phyloP scores from a whole-genome alignment of 2,329 filamentous ascomycete genomes.

The Fusarium sp. region DNA sequence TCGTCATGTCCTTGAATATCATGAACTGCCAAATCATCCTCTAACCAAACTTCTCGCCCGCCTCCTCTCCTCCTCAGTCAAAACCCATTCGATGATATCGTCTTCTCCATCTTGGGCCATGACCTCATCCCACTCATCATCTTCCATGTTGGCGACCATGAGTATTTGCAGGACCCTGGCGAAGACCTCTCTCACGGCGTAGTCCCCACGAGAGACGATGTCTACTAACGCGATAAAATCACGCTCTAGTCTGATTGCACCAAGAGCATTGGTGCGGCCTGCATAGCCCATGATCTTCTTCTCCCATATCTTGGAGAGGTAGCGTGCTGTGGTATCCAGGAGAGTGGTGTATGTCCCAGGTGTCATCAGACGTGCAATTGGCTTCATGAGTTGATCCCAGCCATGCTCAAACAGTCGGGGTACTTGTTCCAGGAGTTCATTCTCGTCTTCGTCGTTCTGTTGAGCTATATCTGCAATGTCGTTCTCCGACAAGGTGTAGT shows the following conservation, averaged over 20 bases:
- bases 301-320: slow-evolving; percentile 84
- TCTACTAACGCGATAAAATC: slow-evolving; percentile 83
- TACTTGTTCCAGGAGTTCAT: slow-evolving; percentile 73
- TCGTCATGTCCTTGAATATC: slow-evolving; percentile 15
- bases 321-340: slow-evolving; percentile 77
- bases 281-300: slow-evolving; percentile 87
- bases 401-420: slow-evolving; percentile 82
- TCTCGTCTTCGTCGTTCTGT: slow-evolving; percentile 66
- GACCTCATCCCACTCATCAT: slow-evolving; percentile 92
- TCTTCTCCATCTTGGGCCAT: slow-evolving; percentile 59
- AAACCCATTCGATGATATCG: slow-evolving; percentile 76
- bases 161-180: slow-evolving; percentile 81
- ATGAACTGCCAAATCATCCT: slow-evolving; percentile 31
- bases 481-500: slow-evolving; percentile 79
- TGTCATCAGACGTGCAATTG: slow-evolving; percentile 87
- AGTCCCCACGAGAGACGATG: slow-evolving; percentile 76
- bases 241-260: slow-evolving; percentile 84
- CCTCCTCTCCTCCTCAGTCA: slow-evolving; percentile 78
- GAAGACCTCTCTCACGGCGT: slow-evolving; percentile 82
- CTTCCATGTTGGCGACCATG: slow-evolving; percentile 92
- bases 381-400: slow-evolving; percentile 88
- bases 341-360: slow-evolving; percentile 80
- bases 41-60: slow-evolving; percentile 77
- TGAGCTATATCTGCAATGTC: slow-evolving; percentile 68
- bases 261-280: slow-evolving; percentile 82